These are phyloP conservation scores for Sporobolomyces phaffii DNA, from an alignment of 768 basidiomycete genomes.

Conservation along the genomic window DNA sequence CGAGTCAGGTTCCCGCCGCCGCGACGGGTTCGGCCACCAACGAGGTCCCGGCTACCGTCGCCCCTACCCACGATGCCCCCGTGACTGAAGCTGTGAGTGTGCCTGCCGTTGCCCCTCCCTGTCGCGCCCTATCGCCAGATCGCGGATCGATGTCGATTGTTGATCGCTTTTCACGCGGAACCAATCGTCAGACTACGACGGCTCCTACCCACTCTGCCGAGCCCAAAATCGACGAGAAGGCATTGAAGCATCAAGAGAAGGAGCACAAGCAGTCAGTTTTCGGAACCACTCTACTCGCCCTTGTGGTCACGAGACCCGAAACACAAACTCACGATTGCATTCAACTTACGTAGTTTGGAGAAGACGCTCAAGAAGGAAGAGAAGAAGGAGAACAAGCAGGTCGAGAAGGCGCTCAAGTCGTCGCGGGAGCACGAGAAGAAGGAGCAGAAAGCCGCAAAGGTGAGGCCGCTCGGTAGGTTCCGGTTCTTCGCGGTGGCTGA, in stretches of 20 bases:
- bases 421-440: constrained; percentile 10
- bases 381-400: constrained; percentile 23
- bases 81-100: neutral
- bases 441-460: constrained; percentile 29
- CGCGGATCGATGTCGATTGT: neutral
- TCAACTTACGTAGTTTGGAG: constrained; percentile 6
- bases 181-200: neutral
- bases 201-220: neutral
- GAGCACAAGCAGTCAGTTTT: constrained; percentile 29
- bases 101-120: neutral
- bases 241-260: constrained; percentile 27
- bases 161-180: neutral
- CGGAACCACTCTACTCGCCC: too few relatives aligned
- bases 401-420: constrained; percentile 13
- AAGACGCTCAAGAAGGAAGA: constrained; percentile 31
- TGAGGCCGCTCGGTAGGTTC: neutral
- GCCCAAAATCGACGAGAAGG: neutral
- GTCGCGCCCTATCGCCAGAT: neutral
- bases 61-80: neutral
- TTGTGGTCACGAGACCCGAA: too few relatives aligned
- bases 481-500: neutral
- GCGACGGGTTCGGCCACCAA: too few relatives aligned
- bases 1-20: neutral
- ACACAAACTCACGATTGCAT: neutral
- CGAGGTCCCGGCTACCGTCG: neutral